A percentile compares a stretch with the other conserved stretches of the same genome.
phyloP scores from a whole-genome alignment of 352 stramenopile species.

The Thalassiosira hispida region DNA sequence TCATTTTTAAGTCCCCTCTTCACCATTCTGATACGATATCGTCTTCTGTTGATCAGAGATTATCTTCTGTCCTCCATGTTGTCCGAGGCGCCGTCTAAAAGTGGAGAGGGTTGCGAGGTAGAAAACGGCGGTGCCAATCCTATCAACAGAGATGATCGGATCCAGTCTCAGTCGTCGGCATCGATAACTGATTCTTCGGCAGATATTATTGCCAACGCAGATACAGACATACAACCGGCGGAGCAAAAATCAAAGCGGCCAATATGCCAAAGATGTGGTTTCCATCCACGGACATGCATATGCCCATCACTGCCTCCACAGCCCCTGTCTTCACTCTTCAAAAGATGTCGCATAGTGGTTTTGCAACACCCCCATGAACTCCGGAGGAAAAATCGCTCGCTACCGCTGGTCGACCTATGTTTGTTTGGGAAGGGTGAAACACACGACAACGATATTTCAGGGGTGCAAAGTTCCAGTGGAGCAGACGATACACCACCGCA shows the following conservation, averaged over 20 bases:
- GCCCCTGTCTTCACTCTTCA: constrained; percentile 28
- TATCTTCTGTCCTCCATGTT: no score
- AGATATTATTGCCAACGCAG: background rate
- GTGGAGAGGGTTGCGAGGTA: background rate
- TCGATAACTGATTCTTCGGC: background rate
- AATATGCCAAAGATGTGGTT: constrained; percentile 34
- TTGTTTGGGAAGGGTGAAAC: constrained; percentile 35
- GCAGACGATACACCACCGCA: constrained; percentile 4
- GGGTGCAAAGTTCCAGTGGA: background rate
- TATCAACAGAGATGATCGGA: background rate
- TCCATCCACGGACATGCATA: constrained; percentile 38
- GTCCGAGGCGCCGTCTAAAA: no score
- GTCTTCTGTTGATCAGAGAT: no score
- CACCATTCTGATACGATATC: no score
- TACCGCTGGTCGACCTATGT: constrained; percentile 75
- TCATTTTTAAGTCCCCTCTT: no score
- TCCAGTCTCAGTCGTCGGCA: background rate
- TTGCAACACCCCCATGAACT: constrained; percentile 80
- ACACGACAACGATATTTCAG: background rate
- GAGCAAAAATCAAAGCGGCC: constrained; percentile 15
- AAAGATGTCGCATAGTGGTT: constrained; percentile 57
- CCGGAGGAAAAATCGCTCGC: constrained; percentile 68
- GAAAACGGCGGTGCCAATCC: background rate
- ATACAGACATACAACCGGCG: background rate
- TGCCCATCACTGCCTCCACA: constrained; percentile 27